phyloP scores from a whole-genome alignment of 768 basidiomycete species.

The Tremella mesenterica region DNA sequence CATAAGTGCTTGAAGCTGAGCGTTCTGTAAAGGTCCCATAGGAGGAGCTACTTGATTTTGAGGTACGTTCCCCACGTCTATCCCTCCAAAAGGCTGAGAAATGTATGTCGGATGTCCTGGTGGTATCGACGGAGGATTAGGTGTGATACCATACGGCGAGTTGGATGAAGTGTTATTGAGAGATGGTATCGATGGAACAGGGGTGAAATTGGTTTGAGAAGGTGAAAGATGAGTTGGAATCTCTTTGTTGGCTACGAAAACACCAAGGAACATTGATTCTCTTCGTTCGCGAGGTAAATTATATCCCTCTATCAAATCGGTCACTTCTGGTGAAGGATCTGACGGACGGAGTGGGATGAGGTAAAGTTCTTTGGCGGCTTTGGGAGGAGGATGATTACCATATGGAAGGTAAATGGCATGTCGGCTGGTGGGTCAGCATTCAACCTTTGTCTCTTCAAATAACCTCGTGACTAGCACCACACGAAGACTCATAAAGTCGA shows the following conservation, averaged over 20 bases:
- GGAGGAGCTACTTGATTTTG: neutral
- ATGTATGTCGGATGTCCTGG: too few relatives aligned
- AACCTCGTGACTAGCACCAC: too few relatives aligned
- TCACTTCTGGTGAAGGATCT: constrained; percentile 33
- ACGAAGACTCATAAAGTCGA: neutral
- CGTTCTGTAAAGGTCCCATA: constrained; percentile 8
- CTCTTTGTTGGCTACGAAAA: constrained; percentile 22
- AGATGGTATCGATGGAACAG: neutral
- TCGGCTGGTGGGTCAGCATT: constrained; percentile 18
- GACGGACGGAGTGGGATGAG: constrained; percentile 34
- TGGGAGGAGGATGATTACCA: constrained; percentile 17
- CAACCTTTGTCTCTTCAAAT: neutral
- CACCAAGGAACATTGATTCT: constrained; percentile 26
- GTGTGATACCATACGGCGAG: neutral
- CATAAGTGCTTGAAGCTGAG: constrained; percentile 30
- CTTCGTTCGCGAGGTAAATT: constrained; percentile 18
- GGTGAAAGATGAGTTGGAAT: too few relatives aligned
- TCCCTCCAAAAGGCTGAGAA: too few relatives aligned
- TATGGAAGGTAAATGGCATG: constrained; percentile 35
- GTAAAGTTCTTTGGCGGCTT: constrained; percentile 37
- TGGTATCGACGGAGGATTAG: neutral
- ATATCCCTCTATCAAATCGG: constrained; percentile 37
- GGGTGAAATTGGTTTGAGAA: neutral
- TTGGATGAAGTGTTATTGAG: neutral
- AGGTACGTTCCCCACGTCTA: neutral